Conservation (phyloP, 768 basidiomycete genomes). For the Naematelia encephala region DNA sequence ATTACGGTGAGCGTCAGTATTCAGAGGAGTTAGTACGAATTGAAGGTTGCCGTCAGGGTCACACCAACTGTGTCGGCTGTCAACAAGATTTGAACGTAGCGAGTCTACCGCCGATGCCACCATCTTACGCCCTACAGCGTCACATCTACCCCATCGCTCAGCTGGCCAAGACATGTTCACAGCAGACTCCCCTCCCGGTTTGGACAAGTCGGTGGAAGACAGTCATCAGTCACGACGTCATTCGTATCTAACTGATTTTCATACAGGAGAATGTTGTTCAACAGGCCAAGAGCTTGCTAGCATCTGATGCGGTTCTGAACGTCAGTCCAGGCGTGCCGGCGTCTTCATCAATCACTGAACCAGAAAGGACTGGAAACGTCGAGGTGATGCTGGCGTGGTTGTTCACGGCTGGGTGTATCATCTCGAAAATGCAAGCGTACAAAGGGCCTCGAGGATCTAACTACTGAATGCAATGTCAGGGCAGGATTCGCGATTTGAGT, state of each 20-base stretch:
- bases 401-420: slow-evolving; percentile 47
- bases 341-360: background rate
- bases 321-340: slow-evolving; percentile 23
- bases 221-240: background rate
- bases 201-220: slow-evolving; percentile 35
- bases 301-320: slow-evolving; percentile 30
- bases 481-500: slow-evolving; percentile 42
- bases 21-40: background rate
- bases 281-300: slow-evolving; percentile 38
- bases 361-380: slow-evolving; percentile 39
- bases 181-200: slow-evolving; percentile 29
- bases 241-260: background rate
- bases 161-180: slow-evolving; percentile 22
- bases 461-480: slow-evolving; percentile 20
- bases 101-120: slow-evolving; percentile 22
- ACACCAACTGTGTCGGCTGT: slow-evolving; percentile 45
- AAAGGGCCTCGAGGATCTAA: background rate
- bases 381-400: slow-evolving; percentile 35
- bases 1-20: slow-evolving; percentile 26
- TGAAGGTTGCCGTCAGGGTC: slow-evolving; percentile 21
- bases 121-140: slow-evolving; percentile 31
- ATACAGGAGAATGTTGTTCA: slow-evolving; percentile 37
- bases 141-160: slow-evolving; percentile 33
- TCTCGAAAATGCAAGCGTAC: slow-evolving; percentile 37
- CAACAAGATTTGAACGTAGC: slow-evolving; percentile 35